Percentiles rank a stretch among this genome's conserved stretches.
Evolutionary conservation across 2,329 filamentous ascomycete genomes (phyloP).

Genomic region (Microcera coccophila): DNA sequence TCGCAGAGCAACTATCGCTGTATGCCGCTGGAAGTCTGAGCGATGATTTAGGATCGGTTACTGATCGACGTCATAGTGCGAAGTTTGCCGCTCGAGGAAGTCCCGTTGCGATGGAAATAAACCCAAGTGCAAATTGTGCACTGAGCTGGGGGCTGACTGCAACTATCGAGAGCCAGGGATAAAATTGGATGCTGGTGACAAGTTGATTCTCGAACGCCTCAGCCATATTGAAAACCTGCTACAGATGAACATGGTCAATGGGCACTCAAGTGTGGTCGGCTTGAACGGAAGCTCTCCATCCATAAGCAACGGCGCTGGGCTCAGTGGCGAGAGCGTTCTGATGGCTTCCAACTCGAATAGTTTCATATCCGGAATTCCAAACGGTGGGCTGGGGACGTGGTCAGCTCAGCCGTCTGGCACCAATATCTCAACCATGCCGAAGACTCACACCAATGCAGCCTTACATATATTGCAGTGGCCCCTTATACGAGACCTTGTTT

Average conservation of each 20-base stretch:
- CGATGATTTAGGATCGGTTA: background rate
- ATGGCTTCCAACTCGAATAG: constrained; percentile 38
- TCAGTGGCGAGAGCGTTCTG: constrained; percentile 54
- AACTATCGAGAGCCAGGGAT: constrained; percentile 81
- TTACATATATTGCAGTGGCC: constrained; percentile 77
- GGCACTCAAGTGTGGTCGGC: constrained; percentile 48
- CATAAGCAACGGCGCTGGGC: constrained; percentile 59
- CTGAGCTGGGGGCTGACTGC: constrained; percentile 76
- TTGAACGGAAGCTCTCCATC: constrained; percentile 57
- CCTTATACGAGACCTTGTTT: constrained; percentile 72
- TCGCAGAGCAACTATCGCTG: constrained; percentile 62
- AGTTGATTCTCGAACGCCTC: constrained; percentile 76
- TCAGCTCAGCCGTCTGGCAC: constrained; percentile 47
- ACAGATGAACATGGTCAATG: constrained; percentile 61
- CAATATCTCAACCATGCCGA: constrained; percentile 84
- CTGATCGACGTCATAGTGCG: constrained; percentile 54
- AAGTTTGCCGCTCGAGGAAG: constrained; percentile 76
- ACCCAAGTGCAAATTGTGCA: constrained; percentile 80
- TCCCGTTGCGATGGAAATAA: constrained; percentile 75
- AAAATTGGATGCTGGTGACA: constrained; percentile 83
- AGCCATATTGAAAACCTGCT: constrained; percentile 73
- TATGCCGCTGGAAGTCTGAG: constrained; percentile 37
- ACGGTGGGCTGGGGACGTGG: constrained; percentile 70
- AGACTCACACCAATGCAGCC: constrained; percentile 76
- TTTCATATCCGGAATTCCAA: constrained; percentile 55